phyloP scores from a whole-genome alignment of 2,329 filamentous ascomycete genomes.

The Diaporthe sp. region DNA sequence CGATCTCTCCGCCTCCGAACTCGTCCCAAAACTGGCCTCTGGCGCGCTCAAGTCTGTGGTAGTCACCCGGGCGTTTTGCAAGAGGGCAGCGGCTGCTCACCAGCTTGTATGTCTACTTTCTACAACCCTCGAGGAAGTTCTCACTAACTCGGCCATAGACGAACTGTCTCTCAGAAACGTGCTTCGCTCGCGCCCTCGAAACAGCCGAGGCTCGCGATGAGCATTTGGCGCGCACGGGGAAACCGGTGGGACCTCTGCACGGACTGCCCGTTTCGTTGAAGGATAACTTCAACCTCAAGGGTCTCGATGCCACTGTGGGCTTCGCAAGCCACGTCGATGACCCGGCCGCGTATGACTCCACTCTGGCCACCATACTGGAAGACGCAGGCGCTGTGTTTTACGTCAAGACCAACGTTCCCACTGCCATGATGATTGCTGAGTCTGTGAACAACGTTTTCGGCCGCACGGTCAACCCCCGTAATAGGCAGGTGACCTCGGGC shows the following conservation, averaged over 20 bases:
- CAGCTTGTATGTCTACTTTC: slow-evolving; percentile 48
- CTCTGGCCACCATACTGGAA: slow-evolving; percentile 58
- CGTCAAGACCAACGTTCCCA: slow-evolving; percentile 71
- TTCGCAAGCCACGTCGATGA: slow-evolving; percentile 73
- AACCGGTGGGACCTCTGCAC: slow-evolving; percentile 73
- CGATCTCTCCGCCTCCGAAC: slow-evolving; percentile 48
- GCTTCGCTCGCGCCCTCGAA: slow-evolving; percentile 57
- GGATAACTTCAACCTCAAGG: slow-evolving; percentile 76
- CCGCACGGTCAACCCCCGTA: slow-evolving; percentile 72
- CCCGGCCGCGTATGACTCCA: slow-evolving; percentile 61
- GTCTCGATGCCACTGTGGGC: slow-evolving; percentile 73
- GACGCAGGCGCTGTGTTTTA: slow-evolving; percentile 67
- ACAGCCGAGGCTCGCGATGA: slow-evolving; percentile 64
- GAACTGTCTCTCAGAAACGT: slow-evolving; percentile 67
- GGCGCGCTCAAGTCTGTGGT: slow-evolving; percentile 54
- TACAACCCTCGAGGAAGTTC: neutral
- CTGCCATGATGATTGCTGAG: slow-evolving; percentile 77
- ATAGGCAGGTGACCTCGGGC: slow-evolving; percentile 71
- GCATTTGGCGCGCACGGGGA: slow-evolving; percentile 61
- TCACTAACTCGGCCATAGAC: slow-evolving; percentile 47
- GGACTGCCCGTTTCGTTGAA: slow-evolving; percentile 76
- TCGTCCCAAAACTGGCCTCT: slow-evolving; percentile 52
- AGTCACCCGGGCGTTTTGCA: slow-evolving; percentile 55
- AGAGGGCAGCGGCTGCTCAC: slow-evolving; percentile 54
- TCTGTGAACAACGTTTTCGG: slow-evolving; percentile 76